Evolutionary conservation across 2,329 filamentous ascomycete genomes (phyloP).

Genomic region (Sclerotiophoma versabilis): DNA sequence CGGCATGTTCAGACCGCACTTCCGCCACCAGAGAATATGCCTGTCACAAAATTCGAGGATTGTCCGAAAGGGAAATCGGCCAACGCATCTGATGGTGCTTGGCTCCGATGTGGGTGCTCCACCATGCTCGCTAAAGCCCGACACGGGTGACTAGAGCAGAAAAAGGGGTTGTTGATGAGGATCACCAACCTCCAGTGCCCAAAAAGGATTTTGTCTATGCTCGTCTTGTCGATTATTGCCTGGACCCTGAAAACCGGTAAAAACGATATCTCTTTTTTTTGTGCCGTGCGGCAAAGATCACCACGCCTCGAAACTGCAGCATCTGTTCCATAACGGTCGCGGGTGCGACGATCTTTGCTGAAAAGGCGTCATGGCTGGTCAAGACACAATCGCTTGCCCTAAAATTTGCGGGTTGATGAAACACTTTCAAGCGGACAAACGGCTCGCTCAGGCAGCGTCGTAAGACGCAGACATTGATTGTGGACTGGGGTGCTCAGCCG

Average conservation of each 20-base stretch:
- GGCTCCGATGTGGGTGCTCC: slow-evolving; percentile 7
- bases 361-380: neutral
- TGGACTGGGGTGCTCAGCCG: slow-evolving; percentile 4
- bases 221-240: slow-evolving; percentile 6
- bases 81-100: slow-evolving; percentile 10
- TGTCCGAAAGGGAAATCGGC: neutral
- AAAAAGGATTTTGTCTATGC: slow-evolving; percentile 5
- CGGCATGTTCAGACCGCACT: neutral
- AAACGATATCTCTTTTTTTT: slow-evolving; percentile 10
- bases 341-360: slow-evolving; percentile 1
- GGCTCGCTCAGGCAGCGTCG: slow-evolving; percentile 3
- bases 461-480: slow-evolving; percentile 7
- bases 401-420: neutral
- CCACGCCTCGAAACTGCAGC: slow-evolving; percentile 2
- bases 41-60: neutral
- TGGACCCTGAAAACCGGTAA: slow-evolving; percentile 17
- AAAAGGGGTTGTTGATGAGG: slow-evolving; percentile 5
- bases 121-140: slow-evolving; percentile 7
- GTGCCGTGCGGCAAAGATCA: slow-evolving; percentile 10
- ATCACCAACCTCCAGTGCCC: neutral
- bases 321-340: slow-evolving; percentile 5
- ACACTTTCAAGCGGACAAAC: neutral
- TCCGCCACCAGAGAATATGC: neutral
- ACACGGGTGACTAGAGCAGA: slow-evolving; percentile 5
- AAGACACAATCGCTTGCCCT: neutral